phyloP scores from a whole-genome alignment of 306 rosid species.

The Glycyrrhiza uralensis region DNA sequence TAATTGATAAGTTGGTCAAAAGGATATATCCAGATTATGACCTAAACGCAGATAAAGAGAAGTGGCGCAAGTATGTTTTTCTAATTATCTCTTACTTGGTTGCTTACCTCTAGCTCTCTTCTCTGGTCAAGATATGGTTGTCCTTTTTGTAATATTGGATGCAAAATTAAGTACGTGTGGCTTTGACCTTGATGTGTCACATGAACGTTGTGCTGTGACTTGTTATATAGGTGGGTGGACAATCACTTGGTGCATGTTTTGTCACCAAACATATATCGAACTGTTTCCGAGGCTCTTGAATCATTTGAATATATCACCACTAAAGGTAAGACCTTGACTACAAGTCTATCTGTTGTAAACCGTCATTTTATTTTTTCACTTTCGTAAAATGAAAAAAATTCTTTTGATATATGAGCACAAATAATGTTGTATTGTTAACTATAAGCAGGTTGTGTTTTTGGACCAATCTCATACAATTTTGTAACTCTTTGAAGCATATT shows the following conservation, averaged over 20 bases:
- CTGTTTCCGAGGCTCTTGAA: slow-evolving; percentile 65
- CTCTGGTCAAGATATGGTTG: background rate
- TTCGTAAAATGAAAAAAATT: background rate
- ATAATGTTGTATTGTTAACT: background rate
- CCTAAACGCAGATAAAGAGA: slow-evolving; percentile 54
- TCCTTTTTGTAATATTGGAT: background rate
- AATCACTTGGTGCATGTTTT: slow-evolving; percentile 78
- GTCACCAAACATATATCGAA: slow-evolving; percentile 77
- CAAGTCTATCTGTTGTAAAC: background rate
- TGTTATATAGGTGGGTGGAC: slow-evolving; percentile 90
- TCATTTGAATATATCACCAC: slow-evolving; percentile 82
- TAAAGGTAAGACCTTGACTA: slow-evolving; percentile 43
- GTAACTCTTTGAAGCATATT: background rate
- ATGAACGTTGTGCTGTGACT: too few species aligned
- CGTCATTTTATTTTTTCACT: background rate
- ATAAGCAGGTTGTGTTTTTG: background rate
- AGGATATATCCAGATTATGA: slow-evolving; percentile 53
- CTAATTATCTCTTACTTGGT: too few species aligned
- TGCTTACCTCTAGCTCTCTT: too few species aligned
- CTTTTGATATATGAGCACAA: too few species aligned
- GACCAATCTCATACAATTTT: background rate
- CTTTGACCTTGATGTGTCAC: background rate
- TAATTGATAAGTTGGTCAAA: too few species aligned
- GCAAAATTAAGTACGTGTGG: background rate
- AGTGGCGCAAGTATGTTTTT: too few species aligned